phyloP scores from a whole-genome alignment of 139 green algal species.

The Chlamydomonas sphaeroides region DNA sequence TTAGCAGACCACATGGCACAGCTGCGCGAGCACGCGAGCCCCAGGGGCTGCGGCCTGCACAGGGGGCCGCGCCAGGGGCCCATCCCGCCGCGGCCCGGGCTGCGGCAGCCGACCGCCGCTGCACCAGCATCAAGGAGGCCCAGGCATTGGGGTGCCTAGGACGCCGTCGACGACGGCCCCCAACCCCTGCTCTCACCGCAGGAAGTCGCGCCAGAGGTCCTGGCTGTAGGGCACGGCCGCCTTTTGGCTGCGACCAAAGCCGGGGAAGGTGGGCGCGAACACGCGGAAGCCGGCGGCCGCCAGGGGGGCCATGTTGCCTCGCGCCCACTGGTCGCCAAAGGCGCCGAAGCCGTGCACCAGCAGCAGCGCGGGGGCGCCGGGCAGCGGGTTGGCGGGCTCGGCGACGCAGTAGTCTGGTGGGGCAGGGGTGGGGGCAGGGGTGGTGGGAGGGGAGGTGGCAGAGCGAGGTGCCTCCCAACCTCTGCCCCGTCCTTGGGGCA shows the following conservation, averaged over 20 bases:
- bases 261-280: conserved; percentile 83
- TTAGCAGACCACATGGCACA: no score
- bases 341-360: conserved; percentile 98
- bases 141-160: no score
- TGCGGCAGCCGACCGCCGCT: no score
- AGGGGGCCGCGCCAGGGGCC: no score
- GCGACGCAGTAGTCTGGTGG: conserved; percentile 74
- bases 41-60: no score
- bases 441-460: no score
- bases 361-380: conserved; percentile 73
- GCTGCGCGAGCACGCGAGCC: no score
- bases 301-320: conserved; percentile 76
- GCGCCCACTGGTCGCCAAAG: conserved; percentile 90
- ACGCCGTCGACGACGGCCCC: no score
- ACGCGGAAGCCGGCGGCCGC: conserved; percentile 78
- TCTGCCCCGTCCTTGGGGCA: no score
- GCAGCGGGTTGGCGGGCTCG: conserved; percentile 28
- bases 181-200: conserved; percentile 46
- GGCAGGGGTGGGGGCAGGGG: not conserved
- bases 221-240: conserved; percentile 83
- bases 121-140: no score
- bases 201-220: conserved; percentile 83
- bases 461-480: no score
- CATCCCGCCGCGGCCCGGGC: no score
- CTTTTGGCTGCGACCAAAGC: conserved; percentile 91